phyloP scores from a whole-genome alignment of 805 yeast species.

The Wickerhamiella siamensis region DNA sequence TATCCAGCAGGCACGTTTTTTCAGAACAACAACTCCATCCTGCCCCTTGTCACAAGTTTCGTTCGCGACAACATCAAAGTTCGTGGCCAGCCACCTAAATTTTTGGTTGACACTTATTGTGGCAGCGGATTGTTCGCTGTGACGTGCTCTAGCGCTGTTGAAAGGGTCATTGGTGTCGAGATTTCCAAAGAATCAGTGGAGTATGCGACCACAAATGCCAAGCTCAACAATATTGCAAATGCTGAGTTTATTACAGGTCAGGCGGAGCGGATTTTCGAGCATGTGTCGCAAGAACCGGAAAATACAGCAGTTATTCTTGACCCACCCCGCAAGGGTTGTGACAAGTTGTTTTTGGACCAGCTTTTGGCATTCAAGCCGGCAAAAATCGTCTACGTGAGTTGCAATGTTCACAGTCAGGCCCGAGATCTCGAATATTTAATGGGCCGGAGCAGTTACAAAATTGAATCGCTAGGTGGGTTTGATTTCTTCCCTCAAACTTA shows the following conservation, averaged over 20 bases:
- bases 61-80: constrained; percentile 57
- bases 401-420: constrained; percentile 97
- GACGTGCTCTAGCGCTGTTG: constrained; percentile 70
- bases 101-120: constrained; percentile 87
- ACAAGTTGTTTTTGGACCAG: constrained; percentile 72
- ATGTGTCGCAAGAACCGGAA: constrained; percentile 45
- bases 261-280: constrained; percentile 77
- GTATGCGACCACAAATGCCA: constrained; percentile 74
- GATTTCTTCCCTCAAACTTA: constrained; percentile 95
- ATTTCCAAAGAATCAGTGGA: constrained; percentile 81
- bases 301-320: constrained; percentile 84
- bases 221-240: constrained; percentile 56
- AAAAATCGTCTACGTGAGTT: constrained; percentile 82
- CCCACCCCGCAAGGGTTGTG: constrained; percentile 97
- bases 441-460: constrained; percentile 41
- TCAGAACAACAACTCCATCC: constrained; percentile 85
- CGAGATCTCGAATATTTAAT: constrained; percentile 79
- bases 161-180: constrained; percentile 82
- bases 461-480: constrained; percentile 82
- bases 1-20: constrained; percentile 93
- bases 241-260: constrained; percentile 81
- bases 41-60: constrained; percentile 69
- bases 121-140: constrained; percentile 91
- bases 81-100: constrained; percentile 34
- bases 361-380: constrained; percentile 71